Base-by-base conservation (phyloP, 75 land plant species). In the Ceratopteris richardii region DNA sequence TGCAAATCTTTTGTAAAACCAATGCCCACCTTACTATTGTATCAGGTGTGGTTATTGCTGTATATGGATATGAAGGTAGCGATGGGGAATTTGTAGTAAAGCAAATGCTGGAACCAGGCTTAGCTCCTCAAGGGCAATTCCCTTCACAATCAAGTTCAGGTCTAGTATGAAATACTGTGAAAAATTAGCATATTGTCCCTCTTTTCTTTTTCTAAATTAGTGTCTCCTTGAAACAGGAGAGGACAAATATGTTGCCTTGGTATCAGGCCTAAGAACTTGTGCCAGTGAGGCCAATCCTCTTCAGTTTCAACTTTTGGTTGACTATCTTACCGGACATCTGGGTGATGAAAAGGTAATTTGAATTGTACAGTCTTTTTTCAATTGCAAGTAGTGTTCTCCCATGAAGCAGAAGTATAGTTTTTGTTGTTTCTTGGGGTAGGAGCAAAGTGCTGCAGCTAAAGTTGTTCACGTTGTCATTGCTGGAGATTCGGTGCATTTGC, bases 271-370 rank as follows among this genome's bases (percentile, higher is more conserved):
- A 18, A 80, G 74, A 63, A 69, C 84, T 69, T 93, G 97, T 46
- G 78, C 79, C 31, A 80, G 44, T 29, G 40, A 10, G 0, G 78
- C 77, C 59, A 83, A 90, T 72, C 99, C 91, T 28, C 87, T 95
- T 1, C 82, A 82, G 52, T 82, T 90, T 70, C 97, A 95, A 65
- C 89, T 95, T 60, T 69, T 95, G 48, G 80, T 95, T 61, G 99
- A 95, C 63, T 85, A 90, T 63, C 60, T 95, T 30, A 82, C 97
- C 37, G 99, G 99, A 19, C 89, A 90, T 75, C 68, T 85, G 29
- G 99, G 99, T 48, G 89, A 84, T 63, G 82, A 90, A 28, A 69
- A 86, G 83, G 99, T 90, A 25, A 31, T n/a, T 19, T 25, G 1
- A 19, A 22, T 55, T 25, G 64, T 44, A 55, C 31, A 36, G 43